Evolutionary conservation across 2,329 filamentous ascomycete genomes (phyloP), one percentile per base, ranked within the genome.

Genomic region (Polychaeton citri): DNA sequence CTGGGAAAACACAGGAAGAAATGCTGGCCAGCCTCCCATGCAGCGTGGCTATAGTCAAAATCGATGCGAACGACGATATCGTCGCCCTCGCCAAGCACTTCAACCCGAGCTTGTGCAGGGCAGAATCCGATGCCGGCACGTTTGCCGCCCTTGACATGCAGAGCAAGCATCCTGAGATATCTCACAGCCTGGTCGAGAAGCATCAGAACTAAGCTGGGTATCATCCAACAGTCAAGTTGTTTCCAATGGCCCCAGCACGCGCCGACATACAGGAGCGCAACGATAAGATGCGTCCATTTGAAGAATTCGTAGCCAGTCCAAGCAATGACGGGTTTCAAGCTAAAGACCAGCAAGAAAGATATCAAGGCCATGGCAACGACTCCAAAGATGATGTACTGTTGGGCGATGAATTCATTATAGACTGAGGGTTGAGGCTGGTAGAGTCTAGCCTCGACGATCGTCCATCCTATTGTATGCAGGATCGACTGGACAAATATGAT

Each of bases 281-380:
- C 62, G 9, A 84, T 63, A 46, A 83, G 83, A 52, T 86, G 81
- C 0, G 71, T 61, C 52, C 83, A 84, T 41, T 79, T 70, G 64
- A 86, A 86, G 57, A 80, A 76, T 48, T 86, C 81, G 54, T 87
- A 84, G 2, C 81, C 81, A 0, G 78, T 83, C 33, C 69, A 57
- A 6, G 69, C 66, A 38, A 85, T 79, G 1, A 67, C 76, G 52
- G 64, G 66, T 9, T 65, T 63, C 0, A 69, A 68, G 40, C 75
- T 77, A 35, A 81, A 62, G 4, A 75, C 50, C 39, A 76, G 71
- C 2, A 85, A 57, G 10, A 81, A 55, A 0, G 72, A 64, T 0
- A 85, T 57, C 4, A 85, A 55, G 4, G 70, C 61, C 61, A 82
- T 73, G 6, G 80, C 81, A 2, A 82, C 72, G 32, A 80, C 58